Conservation (phyloP, 1,284 basidiomycete genomes). For the Leccinum angustisporum region DNA sequence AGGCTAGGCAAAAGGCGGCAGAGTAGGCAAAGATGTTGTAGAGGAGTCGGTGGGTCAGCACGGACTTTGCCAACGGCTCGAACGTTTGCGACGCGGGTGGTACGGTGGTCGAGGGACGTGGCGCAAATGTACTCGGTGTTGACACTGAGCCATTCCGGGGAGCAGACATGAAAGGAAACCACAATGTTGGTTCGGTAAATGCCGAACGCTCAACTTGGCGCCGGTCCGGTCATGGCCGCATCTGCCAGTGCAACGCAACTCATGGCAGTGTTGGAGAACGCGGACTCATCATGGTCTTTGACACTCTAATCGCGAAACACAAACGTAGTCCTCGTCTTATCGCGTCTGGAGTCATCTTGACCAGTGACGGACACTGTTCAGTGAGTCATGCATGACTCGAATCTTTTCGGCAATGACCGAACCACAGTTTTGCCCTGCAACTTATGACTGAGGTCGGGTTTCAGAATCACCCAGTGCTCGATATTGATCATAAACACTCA, state of each 20-base stretch:
- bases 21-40: constrained; percentile 53
- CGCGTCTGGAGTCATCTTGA: too few relatives aligned
- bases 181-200: background rate
- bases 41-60: constrained; percentile 56
- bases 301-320: too few relatives aligned
- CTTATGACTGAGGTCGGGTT: too few relatives aligned
- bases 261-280: too few relatives aligned
- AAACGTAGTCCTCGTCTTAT: too few relatives aligned
- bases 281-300: too few relatives aligned
- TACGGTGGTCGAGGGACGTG: constrained; percentile 46
- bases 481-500: background rate
- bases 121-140: constrained; percentile 32
- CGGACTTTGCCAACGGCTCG: constrained; percentile 58
- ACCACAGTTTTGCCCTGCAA: too few relatives aligned
- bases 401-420: too few relatives aligned
- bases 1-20: constrained; percentile 45
- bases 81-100: constrained; percentile 52
- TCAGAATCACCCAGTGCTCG: background rate
- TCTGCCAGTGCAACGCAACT: too few relatives aligned
- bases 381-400: too few relatives aligned
- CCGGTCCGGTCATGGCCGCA: too few relatives aligned
- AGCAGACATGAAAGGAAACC: constrained; percentile 10
- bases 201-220: background rate
- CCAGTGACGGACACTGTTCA: too few relatives aligned
- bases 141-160: background rate